phyloP scores from a whole-genome alignment of 176 grass and related monocot genomes.

The Eremochloa ophiuroides region DNA sequence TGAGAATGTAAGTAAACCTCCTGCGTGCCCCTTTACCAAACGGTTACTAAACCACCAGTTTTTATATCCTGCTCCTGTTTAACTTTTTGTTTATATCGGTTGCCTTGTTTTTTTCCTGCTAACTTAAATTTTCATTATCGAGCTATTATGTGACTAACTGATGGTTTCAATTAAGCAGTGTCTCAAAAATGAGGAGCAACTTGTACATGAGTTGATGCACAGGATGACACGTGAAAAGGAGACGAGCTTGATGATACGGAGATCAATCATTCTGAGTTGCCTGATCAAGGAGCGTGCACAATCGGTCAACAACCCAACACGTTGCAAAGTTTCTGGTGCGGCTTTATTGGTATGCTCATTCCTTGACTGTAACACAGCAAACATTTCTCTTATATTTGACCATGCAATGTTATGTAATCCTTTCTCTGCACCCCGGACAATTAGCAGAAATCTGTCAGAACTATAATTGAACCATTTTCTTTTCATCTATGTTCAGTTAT shows the following conservation, averaged over 20 bases:
- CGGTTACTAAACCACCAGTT: not conserved
- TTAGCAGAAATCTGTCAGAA: not conserved
- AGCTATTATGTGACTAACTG: not conserved
- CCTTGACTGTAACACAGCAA: not conserved
- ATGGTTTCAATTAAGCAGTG: constrained; percentile 5
- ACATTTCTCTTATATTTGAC: not conserved
- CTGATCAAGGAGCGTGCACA: not conserved
- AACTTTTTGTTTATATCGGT: not conserved
- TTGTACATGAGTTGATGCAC: not conserved
- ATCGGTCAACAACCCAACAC: not conserved
- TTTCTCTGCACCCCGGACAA: not conserved
- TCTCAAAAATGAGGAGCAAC: not conserved
- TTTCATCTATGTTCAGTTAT: not conserved
- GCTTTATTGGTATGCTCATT: not conserved
- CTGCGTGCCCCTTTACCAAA: not conserved
- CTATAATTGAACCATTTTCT: not conserved
- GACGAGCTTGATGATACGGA: not conserved
- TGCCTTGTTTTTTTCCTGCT: not conserved
- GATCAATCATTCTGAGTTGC: not conserved
- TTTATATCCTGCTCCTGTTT: not conserved
- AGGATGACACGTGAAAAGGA: not conserved
- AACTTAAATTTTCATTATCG: not conserved
- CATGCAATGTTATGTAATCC: not conserved
- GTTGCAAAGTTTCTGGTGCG: not conserved
- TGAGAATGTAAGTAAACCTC: not conserved